A percentile compares a stretch with the other conserved stretches of the same genome.
Evolutionary conservation across 805 yeast species (phyloP).

Genomic region (Candida quercuum): DNA sequence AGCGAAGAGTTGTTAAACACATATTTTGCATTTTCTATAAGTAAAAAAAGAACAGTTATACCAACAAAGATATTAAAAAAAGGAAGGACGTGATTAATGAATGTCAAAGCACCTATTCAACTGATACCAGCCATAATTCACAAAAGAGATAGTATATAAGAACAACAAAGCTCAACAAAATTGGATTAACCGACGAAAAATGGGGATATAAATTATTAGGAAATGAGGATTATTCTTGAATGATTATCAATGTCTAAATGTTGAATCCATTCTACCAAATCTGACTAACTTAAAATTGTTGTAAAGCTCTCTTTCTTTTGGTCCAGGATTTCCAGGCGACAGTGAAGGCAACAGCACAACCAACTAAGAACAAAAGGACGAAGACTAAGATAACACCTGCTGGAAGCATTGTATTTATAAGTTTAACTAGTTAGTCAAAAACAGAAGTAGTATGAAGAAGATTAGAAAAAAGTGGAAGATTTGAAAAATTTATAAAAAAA

Average conservation of each 20-base stretch:
- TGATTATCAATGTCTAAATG: not conserved
- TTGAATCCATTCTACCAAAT: not conserved
- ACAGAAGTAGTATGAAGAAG: not conserved
- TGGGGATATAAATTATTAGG: not conserved
- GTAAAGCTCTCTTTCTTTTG: constrained; percentile 22
- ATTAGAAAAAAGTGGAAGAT: not conserved
- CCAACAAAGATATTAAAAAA: not conserved
- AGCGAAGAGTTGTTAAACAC: too few species aligned
- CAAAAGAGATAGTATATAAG: too few species aligned
- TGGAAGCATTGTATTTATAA: constrained; percentile 23
- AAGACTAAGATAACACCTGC: constrained; percentile 29
- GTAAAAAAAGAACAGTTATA: not conserved
- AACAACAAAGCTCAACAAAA: too few species aligned
- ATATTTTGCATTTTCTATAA: not conserved
- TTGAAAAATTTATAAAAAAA: not conserved
- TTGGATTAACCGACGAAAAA: not conserved
- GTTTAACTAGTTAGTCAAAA: not conserved
- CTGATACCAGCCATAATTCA: not conserved
- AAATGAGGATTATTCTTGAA: not conserved
- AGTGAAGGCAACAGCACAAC: constrained; percentile 14
- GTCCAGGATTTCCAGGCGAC: constrained; percentile 8
- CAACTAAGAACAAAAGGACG: constrained; percentile 23
- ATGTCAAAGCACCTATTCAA: not conserved
- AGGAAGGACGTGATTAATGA: not conserved
- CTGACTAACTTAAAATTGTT: constrained; percentile 16